These are phyloP conservation scores for Candida pseudoviswanathii DNA, from an alignment of 1,139 yeast genomes.

Conservation along the genomic window DNA sequence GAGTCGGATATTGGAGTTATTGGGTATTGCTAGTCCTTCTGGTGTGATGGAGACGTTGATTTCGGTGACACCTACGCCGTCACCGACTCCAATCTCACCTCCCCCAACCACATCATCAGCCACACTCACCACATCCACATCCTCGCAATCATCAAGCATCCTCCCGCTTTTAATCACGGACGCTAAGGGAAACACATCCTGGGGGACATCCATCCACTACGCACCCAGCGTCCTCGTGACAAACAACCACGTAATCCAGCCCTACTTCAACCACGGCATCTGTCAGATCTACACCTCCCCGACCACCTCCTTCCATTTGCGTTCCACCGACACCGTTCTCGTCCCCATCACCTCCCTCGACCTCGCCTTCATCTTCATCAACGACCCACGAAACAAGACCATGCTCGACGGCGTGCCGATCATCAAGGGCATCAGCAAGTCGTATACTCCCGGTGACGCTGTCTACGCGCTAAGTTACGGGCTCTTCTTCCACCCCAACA, in stretches of 20 bases:
- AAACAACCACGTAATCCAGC: conserved; percentile 38
- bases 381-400: conserved; percentile 14
- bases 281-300: conserved; percentile 8
- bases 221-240: conserved; percentile 32
- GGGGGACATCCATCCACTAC: conserved; percentile 42
- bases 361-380: conserved; percentile 8
- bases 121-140: neutral
- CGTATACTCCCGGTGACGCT: conserved; percentile 28
- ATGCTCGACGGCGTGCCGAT: neutral
- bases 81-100: too few species aligned
- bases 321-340: conserved; percentile 3
- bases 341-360: conserved; percentile 9
- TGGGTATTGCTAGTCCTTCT: conserved; percentile 45
- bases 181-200: conserved; percentile 16
- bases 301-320: conserved; percentile 11
- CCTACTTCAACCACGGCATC: conserved; percentile 15
- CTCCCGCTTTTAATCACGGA: conserved; percentile 10
- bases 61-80: too few species aligned
- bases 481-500: conserved; percentile 36
- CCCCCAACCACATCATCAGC: too few species aligned
- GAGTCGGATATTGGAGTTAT: neutral
- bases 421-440: neutral
- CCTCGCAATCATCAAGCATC: neutral
- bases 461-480: conserved; percentile 63
- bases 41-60: too few species aligned